phyloP scores from a whole-genome alignment of 2,329 filamentous ascomycete species.

The Ilyonectria destructans region DNA sequence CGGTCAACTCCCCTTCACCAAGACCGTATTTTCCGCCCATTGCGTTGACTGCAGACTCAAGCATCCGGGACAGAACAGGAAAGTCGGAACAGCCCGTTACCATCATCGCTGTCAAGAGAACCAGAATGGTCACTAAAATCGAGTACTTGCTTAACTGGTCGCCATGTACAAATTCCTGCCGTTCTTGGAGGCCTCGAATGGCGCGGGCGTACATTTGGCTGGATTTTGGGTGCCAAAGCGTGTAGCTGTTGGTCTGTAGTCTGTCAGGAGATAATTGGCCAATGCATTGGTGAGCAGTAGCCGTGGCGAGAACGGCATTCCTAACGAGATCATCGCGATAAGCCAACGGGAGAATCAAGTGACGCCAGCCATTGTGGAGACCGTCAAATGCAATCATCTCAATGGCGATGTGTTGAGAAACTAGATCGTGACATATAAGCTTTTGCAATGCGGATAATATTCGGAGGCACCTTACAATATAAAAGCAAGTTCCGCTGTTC shows the following conservation, averaged over 20 bases:
- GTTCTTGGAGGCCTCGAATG: slow-evolving; percentile 34
- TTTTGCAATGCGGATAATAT: accelerated
- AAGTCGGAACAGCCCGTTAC: slow-evolving; percentile 50
- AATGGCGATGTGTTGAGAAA: slow-evolving; percentile 41
- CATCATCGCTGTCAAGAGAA: slow-evolving; percentile 45
- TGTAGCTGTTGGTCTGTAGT: not conserved
- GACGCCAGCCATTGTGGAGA: slow-evolving; percentile 46
- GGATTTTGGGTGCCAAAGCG: slow-evolving; percentile 30
- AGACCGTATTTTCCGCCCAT: slow-evolving; percentile 45
- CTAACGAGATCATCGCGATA: slow-evolving; percentile 42
- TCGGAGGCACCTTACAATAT: slow-evolving; percentile 27
- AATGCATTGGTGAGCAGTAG: slow-evolving; percentile 40
- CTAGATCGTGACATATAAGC: slow-evolving; percentile 4
- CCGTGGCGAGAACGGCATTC: slow-evolving; percentile 42
- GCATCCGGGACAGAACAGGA: slow-evolving; percentile 45
- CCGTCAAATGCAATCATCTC: slow-evolving; percentile 49
- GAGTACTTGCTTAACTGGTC: slow-evolving; percentile 37
- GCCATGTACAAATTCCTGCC: slow-evolving; percentile 35
- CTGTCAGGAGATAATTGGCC: slow-evolving; percentile 14
- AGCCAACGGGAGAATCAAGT: slow-evolving; percentile 42
- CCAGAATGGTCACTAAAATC: slow-evolving; percentile 44
- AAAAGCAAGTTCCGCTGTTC: slow-evolving; percentile 38
- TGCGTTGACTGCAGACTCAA: slow-evolving; percentile 47
- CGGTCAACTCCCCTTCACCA: slow-evolving; percentile 36
- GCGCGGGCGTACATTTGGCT: slow-evolving; percentile 37